Base-by-base conservation (phyloP, 805 yeast species). In the Hanseniaspora singularis region DNA sequence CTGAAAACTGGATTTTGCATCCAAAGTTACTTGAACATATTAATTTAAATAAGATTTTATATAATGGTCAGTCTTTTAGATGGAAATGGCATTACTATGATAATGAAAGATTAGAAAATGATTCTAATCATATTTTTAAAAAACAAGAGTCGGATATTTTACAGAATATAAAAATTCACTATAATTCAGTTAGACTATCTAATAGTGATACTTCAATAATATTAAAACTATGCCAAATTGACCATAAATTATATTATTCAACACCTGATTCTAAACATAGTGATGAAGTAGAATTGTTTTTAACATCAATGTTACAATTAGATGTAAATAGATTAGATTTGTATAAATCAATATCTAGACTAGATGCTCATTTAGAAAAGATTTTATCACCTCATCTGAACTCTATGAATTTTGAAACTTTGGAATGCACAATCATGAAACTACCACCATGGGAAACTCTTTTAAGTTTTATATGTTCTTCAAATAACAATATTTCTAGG, bases 391-490 rank as follows among this genome's bases (percentile, higher is more conserved):
- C 41, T 4, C 48, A 44, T 24, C 18, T 44, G n/a, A 11, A 4
- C 6, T 32, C 34, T 10, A 10, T 15, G 14, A 26, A 37, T 37
- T 44, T 44, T 26, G 23, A 33, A 18, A 34, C 15, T 15, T 24
- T 44, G 12, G 48, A 44, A 19, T 45, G 49, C 34, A 38, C 98
- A 26, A 85, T 89, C 52, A 69, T 92, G 23, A 70, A 88, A 31
- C 97, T 92, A 61, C 96, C 89, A 53, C 97, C 98, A 0, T 92
- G 97, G 97, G 98, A 92, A 54, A 86, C 89, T 36, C 66, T 87
- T 38, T 66, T 89, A 16, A 82, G 92, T 2, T 92, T 89, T 53
- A 92, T 92, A 10, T 92, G 97, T 64, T 85, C 95, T 1, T 79
- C 94, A n/a, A 92, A 92, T 62, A 92, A 92, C 63, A 92, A 92